Evolutionary conservation across 257 asterid species (phyloP).

Genomic region (Thymus quinquecostatus): DNA sequence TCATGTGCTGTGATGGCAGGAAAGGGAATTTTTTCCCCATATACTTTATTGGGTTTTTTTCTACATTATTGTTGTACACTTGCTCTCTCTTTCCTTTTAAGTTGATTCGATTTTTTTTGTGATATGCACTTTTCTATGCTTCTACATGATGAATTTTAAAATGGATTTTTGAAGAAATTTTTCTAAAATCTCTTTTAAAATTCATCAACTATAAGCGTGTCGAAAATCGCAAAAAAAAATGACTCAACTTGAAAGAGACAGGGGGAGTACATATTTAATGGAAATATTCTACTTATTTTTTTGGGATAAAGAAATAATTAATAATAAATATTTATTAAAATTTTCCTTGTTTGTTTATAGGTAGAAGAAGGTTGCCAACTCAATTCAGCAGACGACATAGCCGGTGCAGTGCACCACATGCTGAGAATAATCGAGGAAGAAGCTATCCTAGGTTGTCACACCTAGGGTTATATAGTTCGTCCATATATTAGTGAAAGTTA

Average conservation of each 20-base stretch:
- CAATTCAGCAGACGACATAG: slow-evolving; percentile 88
- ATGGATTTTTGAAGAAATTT: too few relatives aligned
- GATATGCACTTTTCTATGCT: too few relatives aligned
- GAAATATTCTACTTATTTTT: slow-evolving; percentile 21
- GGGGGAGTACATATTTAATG: not conserved
- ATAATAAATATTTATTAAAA: not conserved
- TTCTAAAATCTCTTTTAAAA: too few relatives aligned
- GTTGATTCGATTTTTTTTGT: too few relatives aligned
- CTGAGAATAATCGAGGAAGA: slow-evolving; percentile 93
- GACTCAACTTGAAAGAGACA: too few relatives aligned
- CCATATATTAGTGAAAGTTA: slow-evolving; percentile 31
- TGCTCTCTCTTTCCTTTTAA: too few relatives aligned
- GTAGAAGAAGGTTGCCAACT: slow-evolving; percentile 96
- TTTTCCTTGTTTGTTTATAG: slow-evolving; percentile 47
- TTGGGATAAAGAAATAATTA: slow-evolving; percentile 13
- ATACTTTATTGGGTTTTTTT: slow-evolving; percentile 28
- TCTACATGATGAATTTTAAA: too few relatives aligned
- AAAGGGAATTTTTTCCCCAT: slow-evolving; percentile 26
- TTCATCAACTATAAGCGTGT: too few relatives aligned
- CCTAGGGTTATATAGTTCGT: slow-evolving; percentile 43
- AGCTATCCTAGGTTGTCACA: slow-evolving; percentile 59
- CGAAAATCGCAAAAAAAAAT: too few relatives aligned
- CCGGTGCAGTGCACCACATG: slow-evolving; percentile 90
- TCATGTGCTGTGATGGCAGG: slow-evolving; percentile 41
- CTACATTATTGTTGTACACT: not conserved